These are phyloP conservation scores for Polyplosphaeria fusca DNA, from an alignment of 495 filamentous ascomycete genomes.

Conservation along the genomic window DNA sequence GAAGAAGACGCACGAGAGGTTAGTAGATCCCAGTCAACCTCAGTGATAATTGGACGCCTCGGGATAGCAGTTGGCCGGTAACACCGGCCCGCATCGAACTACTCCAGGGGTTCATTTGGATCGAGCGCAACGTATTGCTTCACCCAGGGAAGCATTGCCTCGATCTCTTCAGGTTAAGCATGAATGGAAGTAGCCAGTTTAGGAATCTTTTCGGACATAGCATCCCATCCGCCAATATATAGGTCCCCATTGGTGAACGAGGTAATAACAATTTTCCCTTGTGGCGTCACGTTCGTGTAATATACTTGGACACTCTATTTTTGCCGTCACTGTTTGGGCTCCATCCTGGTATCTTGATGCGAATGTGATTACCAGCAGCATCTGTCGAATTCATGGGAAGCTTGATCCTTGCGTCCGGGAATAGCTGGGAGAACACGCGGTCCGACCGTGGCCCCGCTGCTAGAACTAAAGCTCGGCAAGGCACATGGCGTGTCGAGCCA, in stretches of 20 bases:
- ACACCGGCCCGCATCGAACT: conserved; percentile 4
- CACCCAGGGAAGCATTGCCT: conserved; percentile 2
- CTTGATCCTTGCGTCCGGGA: background rate
- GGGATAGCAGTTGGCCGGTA: background rate
- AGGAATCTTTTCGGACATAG: conserved; percentile 2
- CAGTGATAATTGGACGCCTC: conserved; percentile 4
- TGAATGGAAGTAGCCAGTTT: conserved; percentile 1
- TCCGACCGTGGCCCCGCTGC: conserved; percentile 5
- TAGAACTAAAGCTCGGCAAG: conserved; percentile 1
- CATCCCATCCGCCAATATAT: conserved; percentile 8
- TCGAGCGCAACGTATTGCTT: conserved; percentile 2
- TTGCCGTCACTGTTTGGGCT: background rate
- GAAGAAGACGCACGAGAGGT: background rate
- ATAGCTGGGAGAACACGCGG: conserved; percentile 1
- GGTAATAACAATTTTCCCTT: conserved; percentile 3
- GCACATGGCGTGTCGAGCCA: background rate
- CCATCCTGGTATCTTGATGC: conserved; percentile 5
- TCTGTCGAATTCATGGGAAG: conserved; percentile 6
- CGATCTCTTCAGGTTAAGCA: background rate
- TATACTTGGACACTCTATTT: conserved; percentile 4
- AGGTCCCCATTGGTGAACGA: conserved; percentile 7
- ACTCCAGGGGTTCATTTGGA: background rate
- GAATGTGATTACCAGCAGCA: conserved; percentile 4
- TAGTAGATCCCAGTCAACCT: conserved; percentile 1
- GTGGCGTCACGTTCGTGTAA: conserved; percentile 9